Percentiles rank a stretch among this genome's conserved stretches.
These are phyloP conservation scores for Xanthoparmelia taractica DNA, from an alignment of 495 filamentous ascomycete genomes.

Conservation along the genomic window DNA sequence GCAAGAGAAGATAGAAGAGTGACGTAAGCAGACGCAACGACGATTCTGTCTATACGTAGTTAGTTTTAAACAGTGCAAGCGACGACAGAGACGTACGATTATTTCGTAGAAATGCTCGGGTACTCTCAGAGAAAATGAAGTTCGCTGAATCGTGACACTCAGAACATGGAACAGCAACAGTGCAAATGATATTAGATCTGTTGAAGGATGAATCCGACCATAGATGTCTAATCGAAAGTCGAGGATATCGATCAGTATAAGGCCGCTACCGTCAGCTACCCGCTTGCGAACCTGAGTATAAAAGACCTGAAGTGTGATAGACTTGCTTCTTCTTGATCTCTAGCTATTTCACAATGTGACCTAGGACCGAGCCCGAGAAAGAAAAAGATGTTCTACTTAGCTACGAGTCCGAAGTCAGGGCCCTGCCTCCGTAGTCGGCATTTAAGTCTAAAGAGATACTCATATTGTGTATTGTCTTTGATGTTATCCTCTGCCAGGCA, in stretches of 20 bases:
- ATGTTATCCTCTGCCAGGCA: too few species aligned
- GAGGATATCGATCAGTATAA: constrained; percentile 28
- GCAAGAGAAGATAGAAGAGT: constrained; percentile 8
- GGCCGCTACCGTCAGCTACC: too few species aligned
- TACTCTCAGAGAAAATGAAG: constrained; percentile 7
- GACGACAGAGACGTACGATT: not conserved
- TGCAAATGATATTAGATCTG: constrained; percentile 10
- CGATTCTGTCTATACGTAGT: not conserved
- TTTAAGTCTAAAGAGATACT: too few species aligned
- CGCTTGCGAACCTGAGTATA: too few species aligned
- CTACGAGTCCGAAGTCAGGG: too few species aligned
- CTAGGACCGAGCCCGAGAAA: too few species aligned
- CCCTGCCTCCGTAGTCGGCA: too few species aligned
- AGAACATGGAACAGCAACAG: constrained; percentile 12
- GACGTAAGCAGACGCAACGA: constrained; percentile 6
- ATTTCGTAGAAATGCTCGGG: constrained; percentile 5
- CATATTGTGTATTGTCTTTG: too few species aligned
- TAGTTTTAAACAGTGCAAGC: constrained; percentile 1
- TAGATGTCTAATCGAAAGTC: constrained; percentile 23
- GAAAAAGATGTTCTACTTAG: too few species aligned
- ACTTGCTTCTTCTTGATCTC: too few species aligned
- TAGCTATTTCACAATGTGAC: too few species aligned
- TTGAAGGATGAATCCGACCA: constrained; percentile 25
- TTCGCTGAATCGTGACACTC: not conserved
- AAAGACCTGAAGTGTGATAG: too few species aligned